Evolutionary conservation across 83 land plant genomes (phyloP).

Genomic region (Picea abies): DNA sequence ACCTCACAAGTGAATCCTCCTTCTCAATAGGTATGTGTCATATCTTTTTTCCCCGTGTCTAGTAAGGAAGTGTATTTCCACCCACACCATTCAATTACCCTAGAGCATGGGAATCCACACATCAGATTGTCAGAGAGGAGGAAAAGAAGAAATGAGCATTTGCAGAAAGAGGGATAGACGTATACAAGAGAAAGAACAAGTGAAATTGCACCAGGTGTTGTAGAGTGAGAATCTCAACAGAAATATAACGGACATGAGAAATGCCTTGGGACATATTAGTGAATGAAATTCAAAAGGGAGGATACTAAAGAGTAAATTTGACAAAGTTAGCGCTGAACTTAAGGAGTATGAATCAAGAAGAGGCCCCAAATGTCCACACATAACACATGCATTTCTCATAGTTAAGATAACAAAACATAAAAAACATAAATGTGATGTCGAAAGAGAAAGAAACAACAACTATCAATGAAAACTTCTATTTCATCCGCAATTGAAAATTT

Average conservation of each 20-base stretch:
- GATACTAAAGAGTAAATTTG: conserved; percentile 14
- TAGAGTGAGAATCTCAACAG: no score
- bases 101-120: no score
- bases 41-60: no score
- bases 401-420: conserved; percentile 6
- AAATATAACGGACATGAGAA: conserved; percentile 17
- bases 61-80: no score
- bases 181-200: conserved; percentile 2
- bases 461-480: no score
- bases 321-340: conserved; percentile 16
- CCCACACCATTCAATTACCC: no score
- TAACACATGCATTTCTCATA: conserved; percentile 20
- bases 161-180: conserved; percentile 14
- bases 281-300: conserved; percentile 14
- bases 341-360: conserved; percentile 16
- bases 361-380: conserved; percentile 16
- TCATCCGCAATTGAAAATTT: no score
- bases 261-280: neutral
- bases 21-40: no score
- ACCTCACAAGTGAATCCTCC: no score
- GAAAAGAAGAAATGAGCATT: conserved; percentile 18
- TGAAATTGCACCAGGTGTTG: no score
- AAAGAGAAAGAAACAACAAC: no score
- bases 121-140: neutral
- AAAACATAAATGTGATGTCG: no score